Percentiles rank a stretch among this genome's conserved stretches.
phyloP scores from a whole-genome alignment of 1,284 basidiomycete species.

The Microbotryum saponariae region DNA sequence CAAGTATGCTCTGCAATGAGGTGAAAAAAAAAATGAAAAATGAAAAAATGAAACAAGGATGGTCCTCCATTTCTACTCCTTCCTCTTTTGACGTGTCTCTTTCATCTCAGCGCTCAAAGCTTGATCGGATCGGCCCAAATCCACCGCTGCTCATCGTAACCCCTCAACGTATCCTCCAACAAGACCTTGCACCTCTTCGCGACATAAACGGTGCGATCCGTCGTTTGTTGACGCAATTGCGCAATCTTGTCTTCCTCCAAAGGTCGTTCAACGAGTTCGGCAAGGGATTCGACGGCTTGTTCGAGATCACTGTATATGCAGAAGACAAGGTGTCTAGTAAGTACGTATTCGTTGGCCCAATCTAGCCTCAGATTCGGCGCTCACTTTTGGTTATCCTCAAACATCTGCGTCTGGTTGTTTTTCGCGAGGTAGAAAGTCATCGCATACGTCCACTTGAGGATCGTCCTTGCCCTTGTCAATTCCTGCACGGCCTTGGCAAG shows the following conservation, averaged over 20 bases:
- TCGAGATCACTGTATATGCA: conserved; percentile 68
- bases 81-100: too few species aligned
- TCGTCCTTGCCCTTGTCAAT: conserved; percentile 70
- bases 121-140: conserved; percentile 26
- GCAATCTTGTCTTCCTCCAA: conserved; percentile 79
- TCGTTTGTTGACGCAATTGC: conserved; percentile 78
- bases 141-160: conserved; percentile 63
- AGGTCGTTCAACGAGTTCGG: conserved; percentile 81
- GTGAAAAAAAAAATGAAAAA: too few species aligned
- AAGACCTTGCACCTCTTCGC: conserved; percentile 85
- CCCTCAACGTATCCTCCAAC: conserved; percentile 84
- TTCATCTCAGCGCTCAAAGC: conserved; percentile 16
- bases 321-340: not conserved
- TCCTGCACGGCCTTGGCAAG: conserved; percentile 90
- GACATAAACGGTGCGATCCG: conserved; percentile 65
- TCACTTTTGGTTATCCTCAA: conserved; percentile 91
- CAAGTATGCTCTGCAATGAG: too few species aligned
- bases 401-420: conserved; percentile 89
- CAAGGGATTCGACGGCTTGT: conserved; percentile 86
- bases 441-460: conserved; percentile 98
- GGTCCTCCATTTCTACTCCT: too few species aligned
- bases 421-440: conserved; percentile 90
- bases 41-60: too few species aligned
- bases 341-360: not conserved
- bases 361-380: conserved; percentile 21